Evolutionary conservation across 2,329 filamentous ascomycete genomes (phyloP).

Genomic region (Sclerotinia nivalis): DNA sequence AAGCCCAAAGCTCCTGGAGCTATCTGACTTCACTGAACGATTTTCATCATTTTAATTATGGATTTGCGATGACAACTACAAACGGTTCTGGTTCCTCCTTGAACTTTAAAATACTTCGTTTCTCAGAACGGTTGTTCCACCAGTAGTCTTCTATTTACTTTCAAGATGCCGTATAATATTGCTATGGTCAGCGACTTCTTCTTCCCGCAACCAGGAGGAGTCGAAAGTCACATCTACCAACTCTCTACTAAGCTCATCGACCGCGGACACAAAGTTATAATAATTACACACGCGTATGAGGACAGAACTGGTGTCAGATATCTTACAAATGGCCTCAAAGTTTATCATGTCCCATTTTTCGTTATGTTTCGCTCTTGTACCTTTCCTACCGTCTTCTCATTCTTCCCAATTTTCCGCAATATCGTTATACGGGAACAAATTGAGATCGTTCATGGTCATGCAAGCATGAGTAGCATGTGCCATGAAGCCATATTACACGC

Average conservation of each 20-base stretch:
- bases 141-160: background rate
- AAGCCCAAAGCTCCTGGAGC: background rate
- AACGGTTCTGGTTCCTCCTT: background rate
- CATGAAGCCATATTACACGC: constrained; percentile 94
- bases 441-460: constrained; percentile 98
- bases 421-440: constrained; percentile 94
- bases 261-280: constrained; percentile 94
- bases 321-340: constrained; percentile 95
- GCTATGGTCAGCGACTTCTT: constrained; percentile 99
- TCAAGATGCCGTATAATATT: constrained; percentile 58
- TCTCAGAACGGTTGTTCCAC: background rate
- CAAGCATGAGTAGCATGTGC: constrained; percentile 86
- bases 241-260: constrained; percentile 95
- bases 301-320: constrained; percentile 91
- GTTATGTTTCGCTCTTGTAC: constrained; percentile 92
- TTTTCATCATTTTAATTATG: background rate
- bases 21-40: background rate
- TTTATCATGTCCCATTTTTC: constrained; percentile 95
- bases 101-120: background rate
- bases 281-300: constrained; percentile 94
- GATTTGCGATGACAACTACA: background rate
- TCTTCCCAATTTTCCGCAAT: constrained; percentile 96
- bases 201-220: constrained; percentile 93
- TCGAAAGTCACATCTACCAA: constrained; percentile 99
- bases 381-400: constrained; percentile 96